Evolutionary conservation across 352 stramenopile genomes (phyloP), one percentile per base, ranked within the genome.

Genomic region (Phytopythium delawarense): DNA sequence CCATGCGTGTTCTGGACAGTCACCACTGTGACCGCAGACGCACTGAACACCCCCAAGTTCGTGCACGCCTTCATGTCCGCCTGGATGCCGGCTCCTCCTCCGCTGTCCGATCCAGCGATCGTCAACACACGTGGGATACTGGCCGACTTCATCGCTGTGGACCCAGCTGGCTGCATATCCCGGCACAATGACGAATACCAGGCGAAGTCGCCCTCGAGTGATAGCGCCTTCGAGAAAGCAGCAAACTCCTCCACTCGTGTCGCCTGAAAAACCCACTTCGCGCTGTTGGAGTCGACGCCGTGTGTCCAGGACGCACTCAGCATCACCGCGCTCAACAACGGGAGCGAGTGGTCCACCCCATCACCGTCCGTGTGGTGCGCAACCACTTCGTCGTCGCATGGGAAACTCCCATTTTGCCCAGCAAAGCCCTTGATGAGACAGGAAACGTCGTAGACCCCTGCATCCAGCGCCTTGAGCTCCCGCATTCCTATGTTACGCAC

Each of bases 21-120:
- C 58, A 98, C 71, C 15, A 89, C 94, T 1, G 92, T 98, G 67
- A 98, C 80, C 1, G 91, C 93, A 12, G 81, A 96, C 73, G 76
- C 94, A 67, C 64, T 83, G 78, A 81, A 92, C 40, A 78, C 76
- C 18, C 88, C 90, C 44, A 98, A 80, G 34, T 81, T 78, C 34
- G 92, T 91, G 50, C 97, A 97, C 15, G 93, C 75, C 65, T 97
- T 95, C 62, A 98, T 69, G 63, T 98, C 95, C 16, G 95, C 95
- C 73, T 98, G 93, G 56, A 98, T 92, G 35, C 95, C 95, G 6
- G 95, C 95, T 3, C 75, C 75, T 4, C 75, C 95, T 20, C 93
- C 92, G 15, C 87, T 97, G 73, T 98, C 95, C 2, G 84, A 97
- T 51, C 95, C 95, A 8, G 95, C 95, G 62, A 98, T 97, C 28